These are phyloP conservation scores for Draba incana DNA, from an alignment of 345 rosid species.

Conservation along the genomic window DNA sequence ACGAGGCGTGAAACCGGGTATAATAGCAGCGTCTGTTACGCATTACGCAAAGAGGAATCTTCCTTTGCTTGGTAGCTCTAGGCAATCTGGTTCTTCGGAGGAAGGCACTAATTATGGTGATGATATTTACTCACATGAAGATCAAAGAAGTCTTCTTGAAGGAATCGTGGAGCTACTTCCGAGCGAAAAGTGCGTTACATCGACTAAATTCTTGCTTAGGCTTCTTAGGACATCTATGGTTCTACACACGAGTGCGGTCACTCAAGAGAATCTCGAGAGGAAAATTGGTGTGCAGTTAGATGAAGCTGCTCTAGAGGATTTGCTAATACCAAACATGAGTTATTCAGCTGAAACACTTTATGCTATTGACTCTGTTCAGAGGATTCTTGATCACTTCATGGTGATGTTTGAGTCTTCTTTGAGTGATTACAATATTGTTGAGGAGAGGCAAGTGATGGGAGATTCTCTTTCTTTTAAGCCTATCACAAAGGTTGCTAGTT, in stretches of 20 bases:
- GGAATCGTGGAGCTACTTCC: constrained; percentile 77
- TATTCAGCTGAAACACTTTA: constrained; percentile 78
- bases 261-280: constrained; percentile 72
- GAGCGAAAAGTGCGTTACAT: constrained; percentile 50
- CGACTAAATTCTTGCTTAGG: constrained; percentile 76
- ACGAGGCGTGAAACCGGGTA: constrained; percentile 59
- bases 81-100: constrained; percentile 51
- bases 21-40: constrained; percentile 63
- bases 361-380: constrained; percentile 76
- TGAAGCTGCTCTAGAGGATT: constrained; percentile 76
- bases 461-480: constrained; percentile 59
- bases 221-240: constrained; percentile 80
- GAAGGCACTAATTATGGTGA: constrained; percentile 32
- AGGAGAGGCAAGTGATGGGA: constrained; percentile 58
- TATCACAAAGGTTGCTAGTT: constrained; percentile 67
- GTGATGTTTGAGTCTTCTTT: constrained; percentile 38
- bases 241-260: constrained; percentile 54
- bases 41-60: constrained; percentile 74
- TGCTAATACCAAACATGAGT: constrained; percentile 75
- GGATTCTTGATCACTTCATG: constrained; percentile 86
- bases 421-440: constrained; percentile 40
- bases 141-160: constrained; percentile 71
- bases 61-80: constrained; percentile 56
- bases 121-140: constrained; percentile 40
- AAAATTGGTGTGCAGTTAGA: constrained; percentile 72